A percentile compares a stretch with the other conserved stretches of the same genome.
Evolutionary conservation across 1,284 basidiomycete genomes (phyloP).

Genomic region (Leccinum pseudoinsigne): DNA sequence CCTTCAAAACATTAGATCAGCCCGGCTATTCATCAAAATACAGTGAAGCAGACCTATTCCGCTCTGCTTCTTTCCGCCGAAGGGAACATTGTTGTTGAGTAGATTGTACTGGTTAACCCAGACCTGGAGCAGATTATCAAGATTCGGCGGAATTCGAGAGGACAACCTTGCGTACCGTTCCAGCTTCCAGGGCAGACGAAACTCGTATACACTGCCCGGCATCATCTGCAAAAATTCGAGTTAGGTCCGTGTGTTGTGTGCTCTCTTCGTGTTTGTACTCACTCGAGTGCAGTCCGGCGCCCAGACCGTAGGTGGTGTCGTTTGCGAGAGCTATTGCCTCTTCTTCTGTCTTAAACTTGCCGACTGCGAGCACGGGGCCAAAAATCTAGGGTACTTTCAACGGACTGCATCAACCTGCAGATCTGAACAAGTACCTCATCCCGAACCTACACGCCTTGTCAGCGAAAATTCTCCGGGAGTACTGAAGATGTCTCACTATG

Average conservation of each 20-base stretch:
- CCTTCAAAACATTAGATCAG: conserved; percentile 41
- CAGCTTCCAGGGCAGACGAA: conserved; percentile 79
- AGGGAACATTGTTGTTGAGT: conserved; percentile 83
- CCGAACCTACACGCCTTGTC: conserved; percentile 50
- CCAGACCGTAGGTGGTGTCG: conserved; percentile 84
- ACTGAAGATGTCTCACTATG: conserved; percentile 53
- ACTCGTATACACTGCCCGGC: conserved; percentile 88
- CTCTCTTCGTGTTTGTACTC: conserved; percentile 24
- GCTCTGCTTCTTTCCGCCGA: conserved; percentile 90
- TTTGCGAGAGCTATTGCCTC: conserved; percentile 82
- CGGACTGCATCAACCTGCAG: conserved; percentile 5
- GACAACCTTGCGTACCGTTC: conserved; percentile 56
- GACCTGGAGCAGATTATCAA: conserved; percentile 46
- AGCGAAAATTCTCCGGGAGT: conserved; percentile 7
- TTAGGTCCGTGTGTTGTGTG: conserved; percentile 3
- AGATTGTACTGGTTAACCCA: conserved; percentile 91
- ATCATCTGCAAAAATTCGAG: conserved; percentile 51
- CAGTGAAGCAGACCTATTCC: conserved; percentile 52
- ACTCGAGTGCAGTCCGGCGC: conserved; percentile 89
- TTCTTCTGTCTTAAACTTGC: conserved; percentile 77
- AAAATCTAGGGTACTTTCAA: conserved; percentile 59
- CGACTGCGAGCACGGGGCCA: conserved; percentile 80
- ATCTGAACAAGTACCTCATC: conserved; percentile 54
- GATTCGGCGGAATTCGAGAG: conserved; percentile 1
- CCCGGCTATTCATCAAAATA: conserved; percentile 19